Evolutionary conservation across 2,329 filamentous ascomycete species (phyloP).

Genomic region (Neocucurbitaria cava): DNA sequence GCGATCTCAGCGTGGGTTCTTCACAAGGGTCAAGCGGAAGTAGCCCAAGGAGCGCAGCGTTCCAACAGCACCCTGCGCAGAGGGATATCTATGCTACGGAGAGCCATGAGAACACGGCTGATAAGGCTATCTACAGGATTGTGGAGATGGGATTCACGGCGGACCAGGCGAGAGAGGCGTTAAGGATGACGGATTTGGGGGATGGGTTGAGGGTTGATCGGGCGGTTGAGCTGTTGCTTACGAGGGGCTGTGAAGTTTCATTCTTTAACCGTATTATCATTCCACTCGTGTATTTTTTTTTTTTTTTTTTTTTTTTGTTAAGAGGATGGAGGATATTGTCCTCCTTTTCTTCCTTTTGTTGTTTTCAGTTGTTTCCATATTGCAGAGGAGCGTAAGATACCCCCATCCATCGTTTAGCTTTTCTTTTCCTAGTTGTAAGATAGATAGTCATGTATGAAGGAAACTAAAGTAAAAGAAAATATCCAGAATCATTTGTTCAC

Average conservation of each 20-base stretch:
- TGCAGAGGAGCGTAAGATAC: too few species aligned
- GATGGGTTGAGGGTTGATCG: slow-evolving; percentile 64
- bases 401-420: too few species aligned
- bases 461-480: too few species aligned
- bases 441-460: too few species aligned
- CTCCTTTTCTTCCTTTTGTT: background rate
- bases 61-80: slow-evolving; percentile 44
- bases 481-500: too few species aligned
- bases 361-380: too few species aligned
- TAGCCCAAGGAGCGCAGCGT: background rate
- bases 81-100: slow-evolving; percentile 37
- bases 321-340: too few species aligned
- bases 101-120: slow-evolving; percentile 60
- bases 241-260: too few species aligned
- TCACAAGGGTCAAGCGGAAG: slow-evolving; percentile 13
- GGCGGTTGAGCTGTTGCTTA: slow-evolving; percentile 62
- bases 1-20: background rate
- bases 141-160: slow-evolving; percentile 67
- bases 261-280: background rate
- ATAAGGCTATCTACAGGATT: slow-evolving; percentile 63
- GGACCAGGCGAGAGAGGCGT: slow-evolving; percentile 62
- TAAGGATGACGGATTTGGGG: slow-evolving; percentile 66
- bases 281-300: too few species aligned
- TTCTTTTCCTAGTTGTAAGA: too few species aligned
- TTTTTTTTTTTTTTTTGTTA: too few species aligned